Percentiles rank a stretch among this genome's conserved stretches.
Evolutionary conservation across 140 eudicot genomes (phyloP).

Genomic region (Erigeron philadelphicus): DNA sequence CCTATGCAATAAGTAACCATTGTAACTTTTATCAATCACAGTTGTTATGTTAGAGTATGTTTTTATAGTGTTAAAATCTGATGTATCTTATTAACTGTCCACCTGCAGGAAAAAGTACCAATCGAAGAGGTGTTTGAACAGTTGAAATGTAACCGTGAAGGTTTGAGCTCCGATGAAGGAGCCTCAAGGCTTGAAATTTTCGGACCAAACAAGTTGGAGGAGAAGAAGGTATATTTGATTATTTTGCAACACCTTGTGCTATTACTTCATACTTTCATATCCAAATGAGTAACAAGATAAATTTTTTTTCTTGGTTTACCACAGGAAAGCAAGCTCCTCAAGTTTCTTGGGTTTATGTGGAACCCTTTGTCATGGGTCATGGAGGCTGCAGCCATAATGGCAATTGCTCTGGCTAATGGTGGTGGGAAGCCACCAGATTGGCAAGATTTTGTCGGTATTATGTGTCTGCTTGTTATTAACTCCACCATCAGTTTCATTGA

Average conservation of each 20-base stretch:
- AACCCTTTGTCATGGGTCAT: conserved; percentile 95
- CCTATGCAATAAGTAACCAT: conserved; percentile 5
- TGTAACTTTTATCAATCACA: not conserved
- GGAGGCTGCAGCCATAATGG: conserved; percentile 96
- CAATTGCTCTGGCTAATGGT: conserved; percentile 85
- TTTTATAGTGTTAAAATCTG: not conserved
- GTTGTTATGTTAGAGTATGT: not conserved
- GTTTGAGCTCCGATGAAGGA: conserved; percentile 69
- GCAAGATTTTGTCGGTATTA: conserved; percentile 87
- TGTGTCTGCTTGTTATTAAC: conserved; percentile 80
- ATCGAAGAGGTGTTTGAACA: conserved; percentile 96
- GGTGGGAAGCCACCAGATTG: conserved; percentile 91
- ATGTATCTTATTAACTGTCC: not conserved
- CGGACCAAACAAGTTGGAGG: conserved; percentile 91
- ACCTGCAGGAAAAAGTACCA: conserved; percentile 72
- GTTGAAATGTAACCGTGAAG: conserved; percentile 83
- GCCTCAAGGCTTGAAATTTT: conserved; percentile 74
- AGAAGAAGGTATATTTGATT: conserved; percentile 52
- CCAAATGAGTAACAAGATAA: not conserved
- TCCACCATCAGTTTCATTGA: conserved; percentile 93
- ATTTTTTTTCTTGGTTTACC: not conserved
- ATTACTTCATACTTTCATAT: conserved; percentile 3
- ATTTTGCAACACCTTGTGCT: not conserved
- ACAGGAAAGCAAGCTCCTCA: conserved; percentile 89
- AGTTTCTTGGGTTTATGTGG: conserved; percentile 98